Conservation (phyloP, 2,329 filamentous ascomycete species). For the Penicillium sumatraense region DNA sequence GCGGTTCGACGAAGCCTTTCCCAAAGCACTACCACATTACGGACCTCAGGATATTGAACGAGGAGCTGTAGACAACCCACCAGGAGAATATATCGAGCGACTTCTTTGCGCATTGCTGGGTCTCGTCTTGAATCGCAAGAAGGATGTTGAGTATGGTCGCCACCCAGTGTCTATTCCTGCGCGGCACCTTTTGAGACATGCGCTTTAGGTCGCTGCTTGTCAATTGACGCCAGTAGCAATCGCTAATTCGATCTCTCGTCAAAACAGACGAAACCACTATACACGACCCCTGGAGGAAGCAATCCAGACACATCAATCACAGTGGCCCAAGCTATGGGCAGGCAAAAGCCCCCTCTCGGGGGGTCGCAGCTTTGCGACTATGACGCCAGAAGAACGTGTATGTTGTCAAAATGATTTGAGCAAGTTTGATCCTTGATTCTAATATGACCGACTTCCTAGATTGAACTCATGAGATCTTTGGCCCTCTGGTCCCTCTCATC, state of each 20-base stretch:
- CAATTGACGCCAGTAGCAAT: slow-evolving; percentile 10
- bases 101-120: slow-evolving; percentile 88
- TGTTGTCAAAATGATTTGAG: slow-evolving; percentile 27
- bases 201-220: slow-evolving; percentile 9
- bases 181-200: slow-evolving; percentile 13
- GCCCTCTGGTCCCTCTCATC: slow-evolving; percentile 88
- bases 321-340: slow-evolving; percentile 88
- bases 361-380: slow-evolving; percentile 77
- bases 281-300: slow-evolving; percentile 93
- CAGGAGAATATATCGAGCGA: slow-evolving; percentile 83
- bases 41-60: slow-evolving; percentile 94
- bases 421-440: not conserved
- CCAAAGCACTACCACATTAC: slow-evolving; percentile 83
- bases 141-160: slow-evolving; percentile 88
- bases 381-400: slow-evolving; percentile 83
- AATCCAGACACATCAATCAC: slow-evolving; percentile 77
- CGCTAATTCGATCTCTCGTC: slow-evolving; percentile 35
- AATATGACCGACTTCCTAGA: slow-evolving; percentile 54
- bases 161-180: slow-evolving; percentile 26
- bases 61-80: slow-evolving; percentile 76
- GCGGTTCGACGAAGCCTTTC: slow-evolving; percentile 88
- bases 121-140: slow-evolving; percentile 92
- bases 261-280: slow-evolving; percentile 81
- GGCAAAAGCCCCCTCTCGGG: slow-evolving; percentile 82
- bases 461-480: slow-evolving; percentile 80